phyloP scores from a whole-genome alignment of 495 filamentous ascomycete genomes.

The Amorphotheca resinae region DNA sequence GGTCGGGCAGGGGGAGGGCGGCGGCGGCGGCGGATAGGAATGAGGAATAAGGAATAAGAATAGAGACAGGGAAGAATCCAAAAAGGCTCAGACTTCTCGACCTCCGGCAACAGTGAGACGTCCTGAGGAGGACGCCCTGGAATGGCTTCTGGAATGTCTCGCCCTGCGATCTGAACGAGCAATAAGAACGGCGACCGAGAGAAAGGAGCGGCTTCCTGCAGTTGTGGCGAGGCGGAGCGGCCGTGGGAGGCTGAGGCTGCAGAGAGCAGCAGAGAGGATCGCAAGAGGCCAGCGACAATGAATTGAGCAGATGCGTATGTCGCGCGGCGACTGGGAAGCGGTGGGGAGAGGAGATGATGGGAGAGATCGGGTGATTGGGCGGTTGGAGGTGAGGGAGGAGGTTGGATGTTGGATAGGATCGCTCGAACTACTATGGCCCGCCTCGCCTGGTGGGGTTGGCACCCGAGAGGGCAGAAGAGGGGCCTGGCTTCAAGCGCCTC shows the following conservation, averaged over 20 bases:
- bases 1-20: too few species aligned
- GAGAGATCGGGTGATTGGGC: too few species aligned
- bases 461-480: too few species aligned
- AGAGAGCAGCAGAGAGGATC: not conserved
- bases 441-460: too few species aligned
- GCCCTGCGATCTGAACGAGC: conserved; percentile 3
- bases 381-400: conserved; percentile 2
- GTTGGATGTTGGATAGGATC: conserved; percentile 5
- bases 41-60: too few species aligned
- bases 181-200: conserved; percentile 10
- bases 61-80: too few species aligned
- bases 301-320: conserved; percentile 2
- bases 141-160: conserved; percentile 19
- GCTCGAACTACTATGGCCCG: too few species aligned
- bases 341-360: conserved; percentile 1
- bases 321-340: conserved; percentile 1
- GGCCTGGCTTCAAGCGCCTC: too few species aligned
- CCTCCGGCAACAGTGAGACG: too few species aligned
- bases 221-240: conserved; percentile 8
- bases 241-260: conserved; percentile 12
- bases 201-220: conserved; percentile 14
- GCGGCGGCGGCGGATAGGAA: too few species aligned
- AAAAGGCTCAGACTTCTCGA: too few species aligned
- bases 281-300: not conserved
- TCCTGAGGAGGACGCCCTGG: too few species aligned